phyloP scores from a whole-genome alignment of 73 alveolate genomes.

The Diophrys appendiculata region DNA sequence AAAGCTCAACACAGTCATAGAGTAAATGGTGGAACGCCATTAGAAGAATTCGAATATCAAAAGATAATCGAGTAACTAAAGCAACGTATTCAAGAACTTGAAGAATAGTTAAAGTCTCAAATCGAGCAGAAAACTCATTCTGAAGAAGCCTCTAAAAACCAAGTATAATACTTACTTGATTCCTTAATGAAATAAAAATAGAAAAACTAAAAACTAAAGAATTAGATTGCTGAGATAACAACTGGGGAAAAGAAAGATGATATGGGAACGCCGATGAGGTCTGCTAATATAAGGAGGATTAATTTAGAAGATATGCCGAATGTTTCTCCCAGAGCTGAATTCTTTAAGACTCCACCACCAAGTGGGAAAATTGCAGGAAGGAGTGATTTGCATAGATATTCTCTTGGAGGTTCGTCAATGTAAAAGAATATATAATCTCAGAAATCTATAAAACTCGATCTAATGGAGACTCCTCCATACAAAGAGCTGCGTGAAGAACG shows the following conservation, averaged over 20 bases:
- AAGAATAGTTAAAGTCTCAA: too few relatives aligned
- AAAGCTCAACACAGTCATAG: too few relatives aligned
- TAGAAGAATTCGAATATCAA: too few relatives aligned
- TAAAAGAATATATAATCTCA: too few relatives aligned
- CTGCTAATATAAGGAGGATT: background rate
- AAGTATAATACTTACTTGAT: background rate
- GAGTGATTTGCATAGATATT: too few relatives aligned
- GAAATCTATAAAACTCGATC: background rate
- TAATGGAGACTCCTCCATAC: background rate
- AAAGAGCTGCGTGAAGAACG: background rate
- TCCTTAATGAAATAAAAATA: background rate
- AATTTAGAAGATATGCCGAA: background rate
- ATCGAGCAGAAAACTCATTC: too few relatives aligned
- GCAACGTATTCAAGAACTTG: too few relatives aligned
- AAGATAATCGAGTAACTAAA: too few relatives aligned
- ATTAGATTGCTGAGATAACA: background rate
- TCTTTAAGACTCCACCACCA: background rate
- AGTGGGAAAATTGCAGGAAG: too few relatives aligned
- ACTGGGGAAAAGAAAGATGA: background rate
- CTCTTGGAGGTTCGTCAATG: too few relatives aligned
- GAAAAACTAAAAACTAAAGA: background rate
- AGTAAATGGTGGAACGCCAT: too few relatives aligned
- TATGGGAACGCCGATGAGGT: background rate
- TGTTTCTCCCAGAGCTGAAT: background rate
- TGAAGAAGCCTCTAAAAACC: background rate